These are phyloP conservation scores for Solanum pinnatisectum DNA, from an alignment of 257 asterid species.

Conservation along the genomic window DNA sequence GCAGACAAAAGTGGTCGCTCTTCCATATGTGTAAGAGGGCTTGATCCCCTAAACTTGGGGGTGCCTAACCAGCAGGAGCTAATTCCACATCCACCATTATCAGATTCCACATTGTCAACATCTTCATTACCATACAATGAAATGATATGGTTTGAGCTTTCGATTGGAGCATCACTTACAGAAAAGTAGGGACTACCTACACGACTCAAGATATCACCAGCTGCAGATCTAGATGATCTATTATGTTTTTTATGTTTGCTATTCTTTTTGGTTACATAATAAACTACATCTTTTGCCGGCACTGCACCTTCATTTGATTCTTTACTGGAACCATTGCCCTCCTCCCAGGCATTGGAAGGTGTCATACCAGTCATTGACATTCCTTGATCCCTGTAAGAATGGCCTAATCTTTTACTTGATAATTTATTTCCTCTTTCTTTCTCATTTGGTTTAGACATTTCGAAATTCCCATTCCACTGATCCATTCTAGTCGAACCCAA, in stretches of 20 bases:
- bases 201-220: conserved; percentile 29
- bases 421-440: conserved; percentile 11
- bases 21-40: conserved; percentile 26
- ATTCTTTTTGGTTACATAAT: conserved; percentile 9
- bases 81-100: conserved; percentile 67
- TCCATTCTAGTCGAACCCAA: conserved; percentile 3
- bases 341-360: conserved; percentile 20
- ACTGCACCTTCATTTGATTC: conserved; percentile 30
- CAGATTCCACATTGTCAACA: conserved; percentile 33
- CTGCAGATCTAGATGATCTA: conserved; percentile 22
- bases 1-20: conserved; percentile 47
- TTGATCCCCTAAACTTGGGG: conserved; percentile 34
- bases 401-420: conserved; percentile 22
- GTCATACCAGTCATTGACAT: conserved; percentile 12
- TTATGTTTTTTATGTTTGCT: conserved; percentile 14
- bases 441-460: conserved; percentile 10
- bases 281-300: conserved; percentile 13
- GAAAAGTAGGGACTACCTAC: conserved; percentile 41
- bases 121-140: conserved; percentile 34
- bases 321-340: conserved; percentile 44
- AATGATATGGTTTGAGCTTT: conserved; percentile 13
- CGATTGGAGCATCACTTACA: conserved; percentile 18
- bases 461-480: conserved; percentile 6
- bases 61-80: conserved; percentile 70
- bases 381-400: conserved; percentile 22